Conservation (phyloP, 2,329 filamentous ascomycete genomes). For the Phaeoacremonium minimum region DNA sequence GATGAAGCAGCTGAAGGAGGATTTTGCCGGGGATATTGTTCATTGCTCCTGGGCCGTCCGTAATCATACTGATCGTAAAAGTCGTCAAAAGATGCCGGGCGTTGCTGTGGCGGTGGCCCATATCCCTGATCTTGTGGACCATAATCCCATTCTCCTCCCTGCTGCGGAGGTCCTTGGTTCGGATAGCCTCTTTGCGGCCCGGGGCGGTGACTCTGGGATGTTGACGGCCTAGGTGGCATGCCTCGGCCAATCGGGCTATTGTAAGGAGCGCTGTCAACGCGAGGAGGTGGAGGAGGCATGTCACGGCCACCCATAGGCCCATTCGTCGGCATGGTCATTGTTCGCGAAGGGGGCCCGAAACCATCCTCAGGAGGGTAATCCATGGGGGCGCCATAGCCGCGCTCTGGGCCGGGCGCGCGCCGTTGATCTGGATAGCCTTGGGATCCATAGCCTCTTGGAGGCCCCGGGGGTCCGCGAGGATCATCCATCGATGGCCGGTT, state of each 20-base stretch:
- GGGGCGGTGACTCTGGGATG: conserved; percentile 46
- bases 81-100: conserved; percentile 38
- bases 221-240: conserved; percentile 49
- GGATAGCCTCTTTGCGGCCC: conserved; percentile 50
- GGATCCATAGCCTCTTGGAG: conserved; percentile 25
- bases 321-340: conserved; percentile 57
- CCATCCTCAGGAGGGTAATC: conserved; percentile 31
- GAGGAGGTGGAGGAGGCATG: conserved; percentile 25
- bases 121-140: conserved; percentile 27
- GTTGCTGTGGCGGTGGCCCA: conserved; percentile 24
- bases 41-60: conserved; percentile 13
- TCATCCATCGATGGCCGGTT: conserved; percentile 27
- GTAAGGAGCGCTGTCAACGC: conserved; percentile 40
- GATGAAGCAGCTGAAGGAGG: conserved; percentile 17
- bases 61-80: conserved; percentile 54
- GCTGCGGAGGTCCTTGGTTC: conserved; percentile 31
- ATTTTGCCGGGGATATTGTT: conserved; percentile 23
- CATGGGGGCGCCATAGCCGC: conserved; percentile 24
- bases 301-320: conserved; percentile 34
- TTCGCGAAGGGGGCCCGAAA: conserved; percentile 50
- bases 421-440: conserved; percentile 30
- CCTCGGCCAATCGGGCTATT: conserved; percentile 38
- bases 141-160: conserved; percentile 22
- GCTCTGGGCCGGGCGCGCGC: conserved; percentile 23
- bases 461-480: conserved; percentile 23